phyloP scores from a whole-genome alignment of 208 protist species.

The Phytomonas sp. region DNA sequence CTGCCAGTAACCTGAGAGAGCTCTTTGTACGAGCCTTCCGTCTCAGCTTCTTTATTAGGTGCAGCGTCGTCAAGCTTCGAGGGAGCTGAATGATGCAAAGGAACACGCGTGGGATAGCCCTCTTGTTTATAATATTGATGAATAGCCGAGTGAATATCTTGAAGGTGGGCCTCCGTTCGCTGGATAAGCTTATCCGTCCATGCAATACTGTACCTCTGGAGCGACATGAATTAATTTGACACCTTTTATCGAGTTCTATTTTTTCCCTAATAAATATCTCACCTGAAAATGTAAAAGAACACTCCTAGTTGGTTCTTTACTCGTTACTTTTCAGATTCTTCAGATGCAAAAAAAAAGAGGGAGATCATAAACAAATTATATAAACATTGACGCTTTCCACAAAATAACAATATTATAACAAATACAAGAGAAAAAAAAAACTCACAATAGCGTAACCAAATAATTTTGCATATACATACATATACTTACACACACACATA shows the following conservation, averaged over 20 bases:
- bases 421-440: background rate
- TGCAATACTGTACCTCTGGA: slow-evolving; percentile 60
- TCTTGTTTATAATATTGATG: slow-evolving; percentile 52
- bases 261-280: background rate
- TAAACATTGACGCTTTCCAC: background rate
- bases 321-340: background rate
- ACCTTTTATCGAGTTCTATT: background rate
- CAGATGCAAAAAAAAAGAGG: slow-evolving; percentile 7
- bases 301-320: background rate
- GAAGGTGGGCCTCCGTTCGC: slow-evolving; percentile 57
- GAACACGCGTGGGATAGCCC: slow-evolving; percentile 32
- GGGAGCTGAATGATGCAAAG: slow-evolving; percentile 7
- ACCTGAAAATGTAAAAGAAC: background rate
- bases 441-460: background rate
- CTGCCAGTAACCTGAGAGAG: background rate
- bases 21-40: background rate
- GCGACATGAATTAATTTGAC: slow-evolving; percentile 28
- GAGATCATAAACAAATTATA: background rate
- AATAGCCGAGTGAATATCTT: slow-evolving; percentile 57
- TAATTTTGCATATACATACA: background rate
- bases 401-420: background rate
- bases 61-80: slow-evolving; percentile 10
- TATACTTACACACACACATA: too few species aligned
- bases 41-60: background rate
- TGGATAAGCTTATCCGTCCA: slow-evolving; percentile 70